phyloP scores from a whole-genome alignment of 306 rosid species.

The Rosa multiflora region DNA sequence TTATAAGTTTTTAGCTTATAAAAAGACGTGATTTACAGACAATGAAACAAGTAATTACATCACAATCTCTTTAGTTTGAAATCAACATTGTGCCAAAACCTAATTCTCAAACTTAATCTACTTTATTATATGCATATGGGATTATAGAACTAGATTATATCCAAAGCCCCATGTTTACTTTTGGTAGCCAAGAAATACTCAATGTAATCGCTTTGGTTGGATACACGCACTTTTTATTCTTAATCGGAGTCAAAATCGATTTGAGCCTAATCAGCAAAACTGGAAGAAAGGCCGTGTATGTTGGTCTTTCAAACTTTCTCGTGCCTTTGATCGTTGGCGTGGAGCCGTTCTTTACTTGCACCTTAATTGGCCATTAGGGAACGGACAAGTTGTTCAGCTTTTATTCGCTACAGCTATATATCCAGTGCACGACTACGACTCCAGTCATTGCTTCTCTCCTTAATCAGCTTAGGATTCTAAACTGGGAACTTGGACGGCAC shows the following conservation, averaged over 20 bases:
- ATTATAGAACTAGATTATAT: too few relatives aligned
- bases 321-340: constrained; percentile 40
- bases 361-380: not conserved
- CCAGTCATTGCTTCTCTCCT: constrained; percentile 47
- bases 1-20: too few relatives aligned
- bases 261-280: constrained; percentile 37
- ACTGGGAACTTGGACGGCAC: constrained; percentile 61
- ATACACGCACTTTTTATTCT: constrained; percentile 55
- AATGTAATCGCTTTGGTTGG: constrained; percentile 49
- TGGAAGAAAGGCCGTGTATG: constrained; percentile 34
- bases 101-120: too few relatives aligned
- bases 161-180: constrained; percentile 25
- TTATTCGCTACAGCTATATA: constrained; percentile 5
- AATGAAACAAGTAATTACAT: too few relatives aligned
- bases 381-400: not conserved
- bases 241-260: constrained; percentile 64
- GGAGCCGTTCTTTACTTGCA: not conserved
- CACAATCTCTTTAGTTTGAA: too few relatives aligned
- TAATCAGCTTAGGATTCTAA: constrained; percentile 53
- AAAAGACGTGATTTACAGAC: too few relatives aligned
- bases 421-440: constrained; percentile 37
- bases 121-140: too few relatives aligned
- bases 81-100: too few relatives aligned
- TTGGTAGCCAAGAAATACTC: constrained; percentile 43
- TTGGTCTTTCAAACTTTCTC: constrained; percentile 33